Base-by-base conservation (phyloP, 2,329 filamentous ascomycete species). In the Nemania sp. region DNA sequence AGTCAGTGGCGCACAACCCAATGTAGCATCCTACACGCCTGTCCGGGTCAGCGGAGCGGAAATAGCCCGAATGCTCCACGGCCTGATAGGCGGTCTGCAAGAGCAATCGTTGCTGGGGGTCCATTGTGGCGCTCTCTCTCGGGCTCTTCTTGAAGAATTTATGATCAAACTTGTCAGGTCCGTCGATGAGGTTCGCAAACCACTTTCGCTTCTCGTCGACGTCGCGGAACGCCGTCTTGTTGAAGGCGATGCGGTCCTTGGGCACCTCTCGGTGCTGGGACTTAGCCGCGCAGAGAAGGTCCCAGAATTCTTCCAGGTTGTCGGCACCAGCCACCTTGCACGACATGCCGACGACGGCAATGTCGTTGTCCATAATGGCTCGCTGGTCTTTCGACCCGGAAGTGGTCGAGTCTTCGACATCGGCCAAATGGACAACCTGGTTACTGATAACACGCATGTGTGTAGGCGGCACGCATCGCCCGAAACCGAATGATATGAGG, bases 301-400 rank as follows among this genome's bases (percentile, higher is more conserved):
- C 47, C 73, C 72, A 77, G 67, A 80, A 81, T 47, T 79, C 77
- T 1, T 78, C 75, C 0, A 79, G 32, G 49, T 77, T 72, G 6
- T 81, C 75, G 5, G 79, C 80, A 0, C 78, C 78, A 0, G 80
- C 73, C 0, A 77, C 69, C 35, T 79, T 76, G 45, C 71, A 66
- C 0, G 79, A 73, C 79, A 82, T 80, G 5, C 80, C 80, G 5
- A 83, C 70, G 1, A 83, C 73, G 2, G 80, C 80, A 54, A 82
- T 72, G 38, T 66, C 64, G 20, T 72, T 49, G 57, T 74, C 70
- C 35, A 13, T 51, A 10, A 43, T 62, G n/a, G 5, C 64, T 47
- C 59, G 24, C 27, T 58, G 24, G 45, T 43, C 43, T 27, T 58
- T 66, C 32, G 62, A 43, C n/a, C 7, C 55, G 27, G 26, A 57